These are phyloP conservation scores for Tuctoria greenei DNA, from an alignment of 176 grass and related monocot genomes.

Conservation along the genomic window DNA sequence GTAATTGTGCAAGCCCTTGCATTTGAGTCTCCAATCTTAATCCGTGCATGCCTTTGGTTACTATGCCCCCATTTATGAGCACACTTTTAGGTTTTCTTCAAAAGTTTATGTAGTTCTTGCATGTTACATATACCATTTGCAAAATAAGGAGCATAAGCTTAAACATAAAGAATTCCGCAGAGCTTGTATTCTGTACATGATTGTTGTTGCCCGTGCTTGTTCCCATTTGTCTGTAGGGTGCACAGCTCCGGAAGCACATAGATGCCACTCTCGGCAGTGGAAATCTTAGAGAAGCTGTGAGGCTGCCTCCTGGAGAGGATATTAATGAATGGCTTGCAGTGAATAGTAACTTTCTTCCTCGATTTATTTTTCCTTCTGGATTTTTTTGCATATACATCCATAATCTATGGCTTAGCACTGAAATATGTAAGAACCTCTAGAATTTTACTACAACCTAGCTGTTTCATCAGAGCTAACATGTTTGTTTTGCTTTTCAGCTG, in stretches of 20 bases:
- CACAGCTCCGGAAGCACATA: slow-evolving; percentile 91
- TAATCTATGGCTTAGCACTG: neutral
- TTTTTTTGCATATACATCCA: neutral
- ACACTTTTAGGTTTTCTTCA: neutral
- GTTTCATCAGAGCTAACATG: slow-evolving; percentile 33
- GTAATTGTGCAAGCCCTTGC: neutral
- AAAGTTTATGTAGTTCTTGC: neutral
- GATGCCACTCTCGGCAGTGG: slow-evolving; percentile 98
- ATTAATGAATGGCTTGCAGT: slow-evolving; percentile 99
- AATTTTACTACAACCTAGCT: neutral
- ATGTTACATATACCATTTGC: neutral
- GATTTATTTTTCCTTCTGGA: neutral
- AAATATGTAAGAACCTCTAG: no score
- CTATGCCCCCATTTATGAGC: neutral
- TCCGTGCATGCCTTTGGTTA: neutral
- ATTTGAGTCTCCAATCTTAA: neutral
- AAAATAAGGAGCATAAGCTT: slow-evolving; percentile 4
- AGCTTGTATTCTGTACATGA: neutral
- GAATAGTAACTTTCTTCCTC: slow-evolving; percentile 72
- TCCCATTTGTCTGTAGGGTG: slow-evolving; percentile 58
- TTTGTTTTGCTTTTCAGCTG: slow-evolving; percentile 65
- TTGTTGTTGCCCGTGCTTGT: neutral
- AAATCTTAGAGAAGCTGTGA: slow-evolving; percentile 98
- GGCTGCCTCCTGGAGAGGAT: slow-evolving; percentile 94
- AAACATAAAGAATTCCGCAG: neutral